Conservation (phyloP, 805 yeast species). For the Priceomyces medius region DNA sequence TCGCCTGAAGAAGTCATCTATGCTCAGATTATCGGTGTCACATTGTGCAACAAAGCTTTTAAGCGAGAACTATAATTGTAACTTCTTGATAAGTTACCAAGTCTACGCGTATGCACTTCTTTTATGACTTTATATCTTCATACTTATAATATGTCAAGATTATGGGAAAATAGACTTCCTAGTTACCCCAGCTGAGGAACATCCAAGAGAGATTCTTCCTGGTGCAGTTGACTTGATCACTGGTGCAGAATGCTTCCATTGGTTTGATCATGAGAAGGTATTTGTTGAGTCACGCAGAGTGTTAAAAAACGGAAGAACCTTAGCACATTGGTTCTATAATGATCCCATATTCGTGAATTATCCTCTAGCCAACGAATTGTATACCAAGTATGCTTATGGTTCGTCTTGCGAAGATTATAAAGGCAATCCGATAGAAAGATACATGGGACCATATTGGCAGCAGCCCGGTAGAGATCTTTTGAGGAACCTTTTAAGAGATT, state of each 20-base stretch:
- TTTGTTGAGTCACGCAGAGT: slow-evolving; percentile 49
- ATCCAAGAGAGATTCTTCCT: slow-evolving; percentile 18
- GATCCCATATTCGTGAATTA: slow-evolving; percentile 61
- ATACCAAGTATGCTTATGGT: slow-evolving; percentile 49
- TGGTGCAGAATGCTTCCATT: slow-evolving; percentile 86
- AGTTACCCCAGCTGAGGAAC: slow-evolving; percentile 25
- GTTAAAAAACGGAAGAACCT: slow-evolving; percentile 60
- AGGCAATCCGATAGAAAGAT: slow-evolving; percentile 31
- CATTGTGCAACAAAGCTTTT: too few relatives aligned
- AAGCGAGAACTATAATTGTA: too few relatives aligned
- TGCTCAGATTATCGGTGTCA: too few relatives aligned
- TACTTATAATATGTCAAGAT: too few relatives aligned
- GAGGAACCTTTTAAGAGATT: slow-evolving; percentile 34
- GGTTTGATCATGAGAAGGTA: slow-evolving; percentile 64
- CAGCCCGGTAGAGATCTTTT: slow-evolving; percentile 47
- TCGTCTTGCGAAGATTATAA: slow-evolving; percentile 18
- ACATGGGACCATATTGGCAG: slow-evolving; percentile 49
- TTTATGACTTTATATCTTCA: too few relatives aligned
- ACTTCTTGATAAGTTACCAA: too few relatives aligned
- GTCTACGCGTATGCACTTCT: too few relatives aligned
- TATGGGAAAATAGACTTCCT: slow-evolving; percentile 18
- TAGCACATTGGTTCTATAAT: slow-evolving; percentile 77
- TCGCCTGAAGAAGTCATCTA: too few relatives aligned
- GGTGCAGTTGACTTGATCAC: slow-evolving; percentile 60
- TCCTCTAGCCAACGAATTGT: slow-evolving; percentile 55